Conservation (phyloP, 441 rosid species). For the Syzygium malaccense region DNA sequence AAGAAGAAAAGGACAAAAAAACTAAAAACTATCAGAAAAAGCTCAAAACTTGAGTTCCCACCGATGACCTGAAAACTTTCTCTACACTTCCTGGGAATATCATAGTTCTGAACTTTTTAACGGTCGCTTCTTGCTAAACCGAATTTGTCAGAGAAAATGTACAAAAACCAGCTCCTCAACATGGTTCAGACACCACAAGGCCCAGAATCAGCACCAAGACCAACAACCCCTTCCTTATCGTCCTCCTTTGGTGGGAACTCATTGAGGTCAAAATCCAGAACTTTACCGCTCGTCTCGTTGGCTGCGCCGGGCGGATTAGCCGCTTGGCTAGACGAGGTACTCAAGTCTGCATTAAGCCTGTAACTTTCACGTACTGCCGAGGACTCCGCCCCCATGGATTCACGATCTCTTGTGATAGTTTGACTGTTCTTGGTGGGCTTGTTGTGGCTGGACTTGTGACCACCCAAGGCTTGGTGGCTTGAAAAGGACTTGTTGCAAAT, state of each 20-base stretch:
- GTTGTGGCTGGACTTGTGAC: constrained; percentile 1
- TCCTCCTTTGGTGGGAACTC: background rate
- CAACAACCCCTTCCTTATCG: background rate
- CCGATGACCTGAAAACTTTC: background rate
- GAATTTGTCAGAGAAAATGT: background rate
- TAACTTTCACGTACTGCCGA: background rate
- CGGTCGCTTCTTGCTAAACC: background rate
- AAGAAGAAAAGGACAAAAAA: background rate
- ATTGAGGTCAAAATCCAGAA: background rate
- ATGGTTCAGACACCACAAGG: background rate
- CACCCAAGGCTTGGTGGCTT: background rate
- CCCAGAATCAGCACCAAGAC: background rate
- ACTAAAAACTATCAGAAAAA: background rate
- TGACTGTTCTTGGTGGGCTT: background rate
- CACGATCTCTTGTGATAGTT: background rate
- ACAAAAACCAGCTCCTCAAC: background rate
- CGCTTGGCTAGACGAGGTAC: background rate
- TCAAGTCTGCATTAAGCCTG: background rate
- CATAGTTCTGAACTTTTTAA: background rate
- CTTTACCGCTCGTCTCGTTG: background rate
- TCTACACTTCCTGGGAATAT: background rate
- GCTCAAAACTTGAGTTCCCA: background rate
- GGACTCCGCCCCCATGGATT: background rate
- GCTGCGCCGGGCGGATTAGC: background rate
- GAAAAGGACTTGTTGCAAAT: background rate